Percentiles rank a stretch among this genome's conserved stretches.
These are phyloP conservation scores for Vaccinium corymbosum DNA, from an alignment of 148 eudicot species.

Conservation along the genomic window DNA sequence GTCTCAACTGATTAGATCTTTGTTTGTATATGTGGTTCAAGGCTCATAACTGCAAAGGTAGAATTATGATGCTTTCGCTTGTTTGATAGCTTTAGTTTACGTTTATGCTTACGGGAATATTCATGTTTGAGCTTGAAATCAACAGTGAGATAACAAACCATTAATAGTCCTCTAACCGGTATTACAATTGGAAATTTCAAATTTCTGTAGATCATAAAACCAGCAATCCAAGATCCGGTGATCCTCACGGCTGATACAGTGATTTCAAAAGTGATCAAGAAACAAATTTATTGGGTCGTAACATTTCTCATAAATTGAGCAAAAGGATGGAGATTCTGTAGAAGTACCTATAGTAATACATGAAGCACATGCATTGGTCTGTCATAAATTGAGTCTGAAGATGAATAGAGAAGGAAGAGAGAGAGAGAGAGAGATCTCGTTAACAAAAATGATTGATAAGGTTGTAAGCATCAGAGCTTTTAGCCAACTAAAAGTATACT, in stretches of 20 bases:
- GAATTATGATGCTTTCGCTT: not conserved
- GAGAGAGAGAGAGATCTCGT: not conserved
- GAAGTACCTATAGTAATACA: not conserved
- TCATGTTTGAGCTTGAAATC: not conserved
- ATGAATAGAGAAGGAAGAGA: not conserved
- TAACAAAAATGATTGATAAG: not conserved
- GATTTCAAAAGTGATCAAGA: not conserved
- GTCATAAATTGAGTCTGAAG: not conserved
- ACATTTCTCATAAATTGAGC: not conserved
- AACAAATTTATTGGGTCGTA: not conserved
- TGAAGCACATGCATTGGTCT: not conserved
- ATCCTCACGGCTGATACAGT: not conserved
- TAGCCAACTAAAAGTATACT: not conserved
- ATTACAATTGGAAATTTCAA: not conserved
- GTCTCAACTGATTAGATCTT: not conserved
- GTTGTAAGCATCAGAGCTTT: not conserved
- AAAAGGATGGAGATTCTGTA: not conserved
- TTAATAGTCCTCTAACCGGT: not conserved
- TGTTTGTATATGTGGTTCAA: not conserved
- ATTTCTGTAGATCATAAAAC: not conserved
- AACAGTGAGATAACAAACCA: not conserved
- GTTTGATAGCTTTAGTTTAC: not conserved
- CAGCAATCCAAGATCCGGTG: not conserved
- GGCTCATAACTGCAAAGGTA: not conserved
- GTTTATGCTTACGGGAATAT: not conserved